These are phyloP conservation scores for Aspergillus aculeatinus DNA, from an alignment of 2,329 filamentous ascomycete genomes.

Conservation along the genomic window DNA sequence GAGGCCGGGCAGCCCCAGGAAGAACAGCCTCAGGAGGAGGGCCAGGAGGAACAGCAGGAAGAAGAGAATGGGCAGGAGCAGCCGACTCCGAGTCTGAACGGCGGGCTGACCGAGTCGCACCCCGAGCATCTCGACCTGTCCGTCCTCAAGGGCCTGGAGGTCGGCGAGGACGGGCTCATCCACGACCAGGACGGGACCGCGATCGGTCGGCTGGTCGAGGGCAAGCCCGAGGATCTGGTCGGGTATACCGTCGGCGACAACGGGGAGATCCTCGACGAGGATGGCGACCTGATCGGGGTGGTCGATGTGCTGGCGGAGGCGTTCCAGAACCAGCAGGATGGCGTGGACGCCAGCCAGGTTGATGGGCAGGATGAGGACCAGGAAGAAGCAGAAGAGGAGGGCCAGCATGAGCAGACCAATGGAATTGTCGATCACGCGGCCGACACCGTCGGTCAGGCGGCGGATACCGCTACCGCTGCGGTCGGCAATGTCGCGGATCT, in stretches of 20 bases:
- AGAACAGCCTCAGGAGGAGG: not conserved
- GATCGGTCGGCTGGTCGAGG: constrained; percentile 41
- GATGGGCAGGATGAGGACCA: not conserved
- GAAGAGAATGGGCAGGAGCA: not conserved
- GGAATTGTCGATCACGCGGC: not conserved
- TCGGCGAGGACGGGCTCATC: constrained; percentile 39
- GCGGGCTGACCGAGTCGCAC: not conserved
- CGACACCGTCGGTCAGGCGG: not conserved
- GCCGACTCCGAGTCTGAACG: constrained; percentile 4
- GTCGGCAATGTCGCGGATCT: constrained; percentile 37
- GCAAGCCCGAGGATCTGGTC: constrained; percentile 41
- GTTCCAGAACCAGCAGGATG: constrained; percentile 15
- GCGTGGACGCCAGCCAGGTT: too few species aligned
- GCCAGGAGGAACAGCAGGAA: not conserved
- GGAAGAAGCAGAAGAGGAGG: not conserved
- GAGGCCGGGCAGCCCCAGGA: constrained; percentile 1
- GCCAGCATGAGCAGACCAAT: not conserved
- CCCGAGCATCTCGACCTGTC: constrained; percentile 29
- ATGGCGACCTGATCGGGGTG: constrained; percentile 40
- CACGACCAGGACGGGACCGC: constrained; percentile 36
- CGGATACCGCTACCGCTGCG: constrained; percentile 15
- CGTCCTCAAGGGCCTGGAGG: constrained; percentile 41
- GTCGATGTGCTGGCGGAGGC: constrained; percentile 29
- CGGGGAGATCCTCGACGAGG: constrained; percentile 34
- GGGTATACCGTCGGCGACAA: constrained; percentile 42